phyloP scores from a whole-genome alignment of 1,139 yeast genomes.

The Wickerhamomyces sp. region DNA sequence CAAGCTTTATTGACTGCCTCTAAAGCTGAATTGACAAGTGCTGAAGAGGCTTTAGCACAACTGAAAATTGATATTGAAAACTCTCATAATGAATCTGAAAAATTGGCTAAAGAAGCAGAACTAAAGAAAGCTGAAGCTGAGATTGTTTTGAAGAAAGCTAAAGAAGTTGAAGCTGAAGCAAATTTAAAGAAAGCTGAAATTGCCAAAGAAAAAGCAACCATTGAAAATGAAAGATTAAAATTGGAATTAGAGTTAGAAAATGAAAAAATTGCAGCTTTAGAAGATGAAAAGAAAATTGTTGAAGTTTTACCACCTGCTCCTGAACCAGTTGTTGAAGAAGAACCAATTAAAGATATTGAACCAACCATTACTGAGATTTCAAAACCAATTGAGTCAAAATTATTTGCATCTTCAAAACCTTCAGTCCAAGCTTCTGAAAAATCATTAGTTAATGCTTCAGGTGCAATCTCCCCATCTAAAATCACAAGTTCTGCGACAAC shows the following conservation, averaged over 20 bases:
- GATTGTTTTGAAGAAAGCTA: constrained; percentile 17
- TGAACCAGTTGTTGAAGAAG: constrained; percentile 13
- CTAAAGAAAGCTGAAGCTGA: constrained; percentile 23
- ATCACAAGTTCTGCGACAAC: constrained; percentile 3
- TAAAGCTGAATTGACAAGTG: constrained; percentile 17
- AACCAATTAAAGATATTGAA: constrained; percentile 2
- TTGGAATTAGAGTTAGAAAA: constrained; percentile 22
- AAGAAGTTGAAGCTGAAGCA: constrained; percentile 22
- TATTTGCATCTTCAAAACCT: neutral
- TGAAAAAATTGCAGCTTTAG: constrained; percentile 22
- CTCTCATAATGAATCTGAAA: constrained; percentile 24
- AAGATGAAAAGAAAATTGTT: constrained; percentile 25
- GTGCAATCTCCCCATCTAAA: neutral
- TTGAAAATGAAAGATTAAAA: constrained; percentile 26
- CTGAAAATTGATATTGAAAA: constrained; percentile 24
- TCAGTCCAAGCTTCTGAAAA: constrained; percentile 5
- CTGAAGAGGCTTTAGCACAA: constrained; percentile 21
- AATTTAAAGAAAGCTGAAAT: constrained; percentile 20
- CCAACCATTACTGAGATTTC: constrained; percentile 8
- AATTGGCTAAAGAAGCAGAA: constrained; percentile 25
- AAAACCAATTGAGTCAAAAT: neutral
- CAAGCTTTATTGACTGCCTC: constrained; percentile 19
- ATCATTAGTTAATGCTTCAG: constrained; percentile 4
- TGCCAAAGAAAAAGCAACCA: constrained; percentile 23
- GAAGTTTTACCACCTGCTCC: constrained; percentile 23